Evolutionary conservation across 257 asterid genomes (phyloP), one percentile per base, ranked within the genome.

Genomic region (Cordia subcordata): DNA sequence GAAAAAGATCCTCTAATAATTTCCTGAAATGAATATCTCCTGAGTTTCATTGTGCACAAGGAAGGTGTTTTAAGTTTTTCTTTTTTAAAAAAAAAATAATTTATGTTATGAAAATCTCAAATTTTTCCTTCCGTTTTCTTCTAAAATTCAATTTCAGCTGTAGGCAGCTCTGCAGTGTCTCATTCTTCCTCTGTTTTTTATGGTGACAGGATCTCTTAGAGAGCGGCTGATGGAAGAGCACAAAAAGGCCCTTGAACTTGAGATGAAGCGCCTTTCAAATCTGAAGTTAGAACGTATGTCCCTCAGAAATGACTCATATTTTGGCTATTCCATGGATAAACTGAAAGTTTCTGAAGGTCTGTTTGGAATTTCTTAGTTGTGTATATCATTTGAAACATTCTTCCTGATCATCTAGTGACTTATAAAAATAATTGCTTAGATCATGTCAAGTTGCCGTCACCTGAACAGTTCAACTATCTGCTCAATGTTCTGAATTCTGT

Each of bases 221-320:
- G 76, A 84, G 70, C 87, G 75, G 67, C 73, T 72, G 47, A 60
- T 70, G 75, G 89, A 81, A 65, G 86, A 78, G 45, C 81, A 72
- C 4, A 80, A 76, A 38, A 81, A 65, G 13, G 69, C 75, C 55
- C 67, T 87, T 63, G 91, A 90, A 68, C 65, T 55, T 17, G 89
- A 83, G 83, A 60, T 71, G 0, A 64, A 62, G 73, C 95, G 79
- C 53, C 76, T 85, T 64, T 76, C 95, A 38, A 81, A 82, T 61
- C 75, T 87, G 57, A 90, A 75, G 57, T 49, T 90, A 10, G 71
- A 76, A 37, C 53, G 73, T 38, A 82, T n/a, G 71, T 50, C 80
- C 79, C 60, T 23, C 53, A 32, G 67, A 37, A 44, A 35, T 37
- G 89, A 60, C 27, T 44, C 82, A 51, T 67, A 64, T 69, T 69